phyloP scores from a whole-genome alignment of 2,329 filamentous ascomycete species.

The Arthroderma sp. region DNA sequence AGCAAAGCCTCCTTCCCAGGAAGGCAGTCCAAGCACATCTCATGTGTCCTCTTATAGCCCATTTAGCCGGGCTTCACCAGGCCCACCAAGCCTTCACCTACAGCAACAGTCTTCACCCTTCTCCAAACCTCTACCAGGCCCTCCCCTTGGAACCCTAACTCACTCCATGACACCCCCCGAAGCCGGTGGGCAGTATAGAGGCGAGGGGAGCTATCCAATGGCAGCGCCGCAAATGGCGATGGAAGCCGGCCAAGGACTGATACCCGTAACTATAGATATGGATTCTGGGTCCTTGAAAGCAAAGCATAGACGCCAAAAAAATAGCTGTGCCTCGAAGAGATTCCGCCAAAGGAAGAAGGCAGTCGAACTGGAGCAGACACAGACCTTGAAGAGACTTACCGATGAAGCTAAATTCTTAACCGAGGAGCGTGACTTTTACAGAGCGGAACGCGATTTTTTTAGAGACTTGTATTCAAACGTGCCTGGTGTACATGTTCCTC shows the following conservation, averaged over 20 bases:
- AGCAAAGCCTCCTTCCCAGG: constrained; percentile 6
- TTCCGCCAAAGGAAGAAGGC: constrained; percentile 29
- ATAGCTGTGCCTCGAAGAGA: constrained; percentile 29
- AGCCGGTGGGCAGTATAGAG: neutral
- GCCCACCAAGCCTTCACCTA: constrained; percentile 3
- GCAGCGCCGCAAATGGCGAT: neutral
- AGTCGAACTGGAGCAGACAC: constrained; percentile 27
- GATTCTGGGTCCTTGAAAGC: constrained; percentile 30
- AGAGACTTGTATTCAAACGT: constrained; percentile 16
- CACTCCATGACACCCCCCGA: constrained; percentile 2
- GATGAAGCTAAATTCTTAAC: constrained; percentile 23
- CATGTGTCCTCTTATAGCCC: constrained; percentile 8
- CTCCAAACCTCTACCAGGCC: neutral
- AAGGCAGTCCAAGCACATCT: constrained; percentile 6
- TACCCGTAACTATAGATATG: constrained; percentile 26
- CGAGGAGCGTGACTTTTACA: constrained; percentile 28
- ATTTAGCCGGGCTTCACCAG: constrained; percentile 8
- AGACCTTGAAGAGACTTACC: constrained; percentile 21
- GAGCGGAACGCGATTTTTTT: constrained; percentile 27
- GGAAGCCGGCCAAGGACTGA: constrained; percentile 15
- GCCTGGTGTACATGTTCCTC: constrained; percentile 5
- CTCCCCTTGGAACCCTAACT: neutral
- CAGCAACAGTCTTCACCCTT: constrained; percentile 6
- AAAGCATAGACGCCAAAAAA: constrained; percentile 30
- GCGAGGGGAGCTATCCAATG: neutral